phyloP scores from a whole-genome alignment of 352 stramenopile species.

The Synura sp. region DNA sequence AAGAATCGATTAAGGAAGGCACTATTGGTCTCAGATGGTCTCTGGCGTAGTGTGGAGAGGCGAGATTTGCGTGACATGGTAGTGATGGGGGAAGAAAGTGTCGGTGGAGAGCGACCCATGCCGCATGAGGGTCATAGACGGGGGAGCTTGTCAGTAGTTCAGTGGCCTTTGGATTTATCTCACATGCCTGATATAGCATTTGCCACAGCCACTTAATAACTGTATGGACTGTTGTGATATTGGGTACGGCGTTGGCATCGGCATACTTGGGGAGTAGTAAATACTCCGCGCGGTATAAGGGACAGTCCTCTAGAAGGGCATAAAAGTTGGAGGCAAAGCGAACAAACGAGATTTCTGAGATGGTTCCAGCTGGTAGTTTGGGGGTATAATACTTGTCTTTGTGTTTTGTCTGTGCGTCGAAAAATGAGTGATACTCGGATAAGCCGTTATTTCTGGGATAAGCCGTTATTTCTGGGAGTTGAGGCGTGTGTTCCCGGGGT shows the following conservation, averaged over 20 bases:
- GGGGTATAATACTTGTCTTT: no score
- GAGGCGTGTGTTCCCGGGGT: no score
- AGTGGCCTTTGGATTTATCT: not conserved
- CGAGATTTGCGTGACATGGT: not conserved
- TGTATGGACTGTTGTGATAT: conserved; percentile 7
- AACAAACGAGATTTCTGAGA: conserved; percentile 8
- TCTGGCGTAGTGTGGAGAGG: not conserved
- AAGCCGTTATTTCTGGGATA: not conserved
- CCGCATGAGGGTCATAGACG: not conserved
- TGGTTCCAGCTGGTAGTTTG: not conserved
- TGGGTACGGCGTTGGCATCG: conserved; percentile 4
- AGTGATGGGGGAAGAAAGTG: conserved; percentile 11
- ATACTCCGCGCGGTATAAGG: not conserved
- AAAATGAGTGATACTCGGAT: not conserved
- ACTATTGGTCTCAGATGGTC: not conserved
- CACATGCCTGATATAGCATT: not conserved
- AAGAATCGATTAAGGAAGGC: not conserved
- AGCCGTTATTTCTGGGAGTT: no score
- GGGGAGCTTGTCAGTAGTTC: conserved; percentile 1
- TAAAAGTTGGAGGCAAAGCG: conserved; percentile 14
- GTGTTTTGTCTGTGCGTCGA: conserved; percentile 5
- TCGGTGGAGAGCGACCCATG: not conserved
- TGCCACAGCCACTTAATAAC: conserved; percentile 19
- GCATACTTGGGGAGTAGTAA: conserved; percentile 13
- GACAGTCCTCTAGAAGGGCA: not conserved